These are phyloP conservation scores for Pyrenophora seminiperda DNA, from an alignment of 2,329 filamentous ascomycete species.

Conservation along the genomic window DNA sequence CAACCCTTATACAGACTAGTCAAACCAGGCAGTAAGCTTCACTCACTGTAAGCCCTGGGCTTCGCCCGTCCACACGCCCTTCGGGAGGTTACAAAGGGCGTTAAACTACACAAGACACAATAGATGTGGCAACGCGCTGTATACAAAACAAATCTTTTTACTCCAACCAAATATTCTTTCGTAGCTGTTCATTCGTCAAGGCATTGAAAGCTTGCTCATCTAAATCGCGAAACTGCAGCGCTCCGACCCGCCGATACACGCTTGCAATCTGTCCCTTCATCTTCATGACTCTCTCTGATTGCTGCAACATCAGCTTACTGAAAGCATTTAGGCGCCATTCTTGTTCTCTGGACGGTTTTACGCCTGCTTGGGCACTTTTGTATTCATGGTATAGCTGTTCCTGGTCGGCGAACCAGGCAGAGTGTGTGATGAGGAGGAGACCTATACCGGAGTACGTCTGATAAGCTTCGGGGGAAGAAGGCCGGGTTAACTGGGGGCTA, in stretches of 20 bases:
- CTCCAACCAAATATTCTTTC: background rate
- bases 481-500: background rate
- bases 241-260: background rate
- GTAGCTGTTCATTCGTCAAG: background rate
- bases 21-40: too few relatives aligned
- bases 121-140: background rate
- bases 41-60: too few relatives aligned
- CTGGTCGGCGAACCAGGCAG: background rate
- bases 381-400: background rate
- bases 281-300: background rate
- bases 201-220: background rate
- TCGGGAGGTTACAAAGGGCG: too few relatives aligned
- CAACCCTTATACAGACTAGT: too few relatives aligned
- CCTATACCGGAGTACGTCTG: background rate
- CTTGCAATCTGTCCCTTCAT: background rate
- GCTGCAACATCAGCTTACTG: background rate
- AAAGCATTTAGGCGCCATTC: background rate
- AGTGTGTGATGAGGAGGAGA: background rate
- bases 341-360: background rate
- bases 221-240: background rate
- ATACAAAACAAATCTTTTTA: background rate
- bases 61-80: too few relatives aligned
- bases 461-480: background rate
- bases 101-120: too few relatives aligned
- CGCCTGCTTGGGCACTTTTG: background rate